Evolutionary conservation across 2,329 filamentous ascomycete genomes (phyloP), one percentile per base, ranked within the genome.

Genomic region (Aspergillus sp.): DNA sequence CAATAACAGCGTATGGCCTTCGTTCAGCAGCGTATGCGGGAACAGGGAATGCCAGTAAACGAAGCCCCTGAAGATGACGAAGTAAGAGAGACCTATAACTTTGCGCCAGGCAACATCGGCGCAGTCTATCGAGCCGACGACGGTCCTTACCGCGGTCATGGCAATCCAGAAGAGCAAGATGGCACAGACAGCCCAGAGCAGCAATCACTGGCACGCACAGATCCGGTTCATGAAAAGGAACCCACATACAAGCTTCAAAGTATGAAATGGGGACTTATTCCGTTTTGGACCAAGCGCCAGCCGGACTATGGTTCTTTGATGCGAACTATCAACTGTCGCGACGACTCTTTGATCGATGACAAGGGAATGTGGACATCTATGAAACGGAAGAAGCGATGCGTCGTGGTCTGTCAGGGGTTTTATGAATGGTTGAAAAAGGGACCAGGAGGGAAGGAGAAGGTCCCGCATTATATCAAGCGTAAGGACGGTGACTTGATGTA

Each of bases 181-280:
- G 48, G 46, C 30, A 36, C 37, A 28, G 34, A 44, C 30, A 27
- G 26, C 11, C 26, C 19, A n/a, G 38, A 7, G 39, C 37, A 40
- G 34, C 48, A 41, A 7, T 39, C 54, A 35, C 43, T 41, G 39
- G 44, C 47, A 30, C 47, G 59, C 40, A 51, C 51, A 8, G 41
- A 46, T 8, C 12, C 28, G 33, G 27, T 44, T 33, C 29, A 48
- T 11, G 44, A 53, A 43, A 56, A 56, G 27, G 62, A 70, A 46
- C 74, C 75, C 7, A 81, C 70, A 53, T 95, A 94, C 71, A 91
- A 87, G 65, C 72, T 98, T 7, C 90, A 96, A 63, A 77, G 83
- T 2, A 97, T 97, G 87, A 91, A 89, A 76, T 98, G 93, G 93
- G 93, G 91, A 0, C 76, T 98, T 6, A 76, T 97, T 10, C 91